A percentile compares a stretch with the other conserved stretches of the same genome.
These are phyloP conservation scores for Cruciata laevipes DNA, from an alignment of 257 asterid species.

Conservation along the genomic window DNA sequence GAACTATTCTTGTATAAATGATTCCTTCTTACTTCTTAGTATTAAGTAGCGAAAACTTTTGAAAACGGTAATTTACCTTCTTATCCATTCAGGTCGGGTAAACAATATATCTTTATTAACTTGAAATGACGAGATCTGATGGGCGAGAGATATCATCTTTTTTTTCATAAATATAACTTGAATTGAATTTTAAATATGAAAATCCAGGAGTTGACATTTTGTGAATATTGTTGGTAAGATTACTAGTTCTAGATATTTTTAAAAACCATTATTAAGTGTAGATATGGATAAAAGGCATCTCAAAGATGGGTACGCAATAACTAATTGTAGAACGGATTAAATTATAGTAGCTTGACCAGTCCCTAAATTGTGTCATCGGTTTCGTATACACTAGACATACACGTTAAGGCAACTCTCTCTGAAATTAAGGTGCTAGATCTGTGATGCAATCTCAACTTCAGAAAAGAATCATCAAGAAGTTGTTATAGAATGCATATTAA, in stretches of 20 bases:
- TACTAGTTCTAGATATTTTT: not conserved
- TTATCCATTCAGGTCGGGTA: too few species aligned
- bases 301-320: not conserved
- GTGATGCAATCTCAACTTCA: not conserved
- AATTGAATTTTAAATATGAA: too few species aligned
- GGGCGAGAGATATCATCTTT: too few species aligned
- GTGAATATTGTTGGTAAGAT: not conserved
- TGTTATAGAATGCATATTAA: not conserved
- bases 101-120: too few species aligned
- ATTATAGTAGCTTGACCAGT: not conserved
- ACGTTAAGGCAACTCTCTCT: slow-evolving; percentile 3
- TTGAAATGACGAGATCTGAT: too few species aligned
- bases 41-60: too few species aligned
- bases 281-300: not conserved
- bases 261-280: not conserved
- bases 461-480: not conserved
- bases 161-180: too few species aligned
- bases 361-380: not conserved
- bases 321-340: not conserved
- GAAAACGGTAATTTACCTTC: too few species aligned
- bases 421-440: too few species aligned
- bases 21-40: too few species aligned
- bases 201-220: not conserved
- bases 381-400: slow-evolving; percentile 2
- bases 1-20: too few species aligned